Evolutionary conservation across 768 basidiomycete species (phyloP).

Genomic region (Sporobolomyces pararoseus): DNA sequence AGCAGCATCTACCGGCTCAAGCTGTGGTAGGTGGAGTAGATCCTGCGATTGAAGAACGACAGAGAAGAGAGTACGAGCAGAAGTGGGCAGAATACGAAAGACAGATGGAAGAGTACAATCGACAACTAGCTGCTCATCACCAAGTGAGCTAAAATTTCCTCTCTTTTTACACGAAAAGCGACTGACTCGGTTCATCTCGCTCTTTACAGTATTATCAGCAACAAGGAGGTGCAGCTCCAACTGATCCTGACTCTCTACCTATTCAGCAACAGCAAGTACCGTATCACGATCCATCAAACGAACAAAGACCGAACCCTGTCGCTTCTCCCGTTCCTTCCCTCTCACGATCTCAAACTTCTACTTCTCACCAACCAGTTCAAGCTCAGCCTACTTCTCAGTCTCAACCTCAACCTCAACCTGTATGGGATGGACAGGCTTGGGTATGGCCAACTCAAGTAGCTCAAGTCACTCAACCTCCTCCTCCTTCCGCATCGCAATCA

Average conservation of each 20-base stretch:
- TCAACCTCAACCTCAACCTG: constrained; percentile 10
- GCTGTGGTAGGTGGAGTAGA: too few species aligned
- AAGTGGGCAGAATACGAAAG: constrained; percentile 30
- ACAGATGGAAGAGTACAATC: constrained; percentile 29
- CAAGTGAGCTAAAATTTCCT: too few species aligned
- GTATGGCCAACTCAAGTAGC: constrained; percentile 22
- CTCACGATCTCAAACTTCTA: background rate
- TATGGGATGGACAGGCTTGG: constrained; percentile 24
- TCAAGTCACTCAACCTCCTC: background rate
- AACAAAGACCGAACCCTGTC: too few species aligned
- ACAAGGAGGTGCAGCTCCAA: too few species aligned
- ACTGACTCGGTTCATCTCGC: too few species aligned
- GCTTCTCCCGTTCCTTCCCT: background rate
- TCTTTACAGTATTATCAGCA: background rate
- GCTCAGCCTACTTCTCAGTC: background rate
- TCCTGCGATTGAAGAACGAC: constrained; percentile 21
- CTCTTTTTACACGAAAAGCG: too few species aligned
- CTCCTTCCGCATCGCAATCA: background rate
- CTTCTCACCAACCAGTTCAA: background rate
- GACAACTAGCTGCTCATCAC: constrained; percentile 28
- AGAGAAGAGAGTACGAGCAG: constrained; percentile 27
- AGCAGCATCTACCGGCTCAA: constrained; percentile 19
- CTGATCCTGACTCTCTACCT: too few species aligned
- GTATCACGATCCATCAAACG: too few species aligned
- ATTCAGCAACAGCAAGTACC: too few species aligned